Evolutionary conservation across 2,329 filamentous ascomycete species (phyloP).

Genomic region (Fusarium pininemorale): DNA sequence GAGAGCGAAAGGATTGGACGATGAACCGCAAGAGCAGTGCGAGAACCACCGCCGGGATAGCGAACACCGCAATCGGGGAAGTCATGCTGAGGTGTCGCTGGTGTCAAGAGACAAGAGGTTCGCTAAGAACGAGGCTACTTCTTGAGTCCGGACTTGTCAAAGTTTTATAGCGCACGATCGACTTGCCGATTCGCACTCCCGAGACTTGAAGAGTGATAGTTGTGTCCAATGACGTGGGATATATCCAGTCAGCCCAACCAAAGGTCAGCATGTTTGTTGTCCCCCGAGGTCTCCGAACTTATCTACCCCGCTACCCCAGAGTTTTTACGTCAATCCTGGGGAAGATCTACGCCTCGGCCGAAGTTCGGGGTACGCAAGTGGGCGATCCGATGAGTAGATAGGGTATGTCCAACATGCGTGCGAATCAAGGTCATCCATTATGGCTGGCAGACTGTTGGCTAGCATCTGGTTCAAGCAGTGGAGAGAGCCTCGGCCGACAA

Average conservation of each 20-base stretch:
- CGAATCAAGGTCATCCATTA: not conserved
- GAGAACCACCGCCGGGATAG: not conserved
- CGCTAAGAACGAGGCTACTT: not conserved
- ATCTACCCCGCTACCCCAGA: not conserved
- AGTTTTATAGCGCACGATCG: not conserved
- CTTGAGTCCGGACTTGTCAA: not conserved
- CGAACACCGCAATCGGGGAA: not conserved
- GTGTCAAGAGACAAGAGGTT: not conserved
- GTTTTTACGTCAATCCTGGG: not conserved
- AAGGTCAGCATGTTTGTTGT: not conserved
- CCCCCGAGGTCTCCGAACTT: not conserved
- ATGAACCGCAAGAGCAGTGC: not conserved
- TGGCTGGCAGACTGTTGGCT: no score
- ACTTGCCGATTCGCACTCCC: not conserved
- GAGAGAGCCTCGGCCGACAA: not conserved
- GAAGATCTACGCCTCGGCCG: not conserved
- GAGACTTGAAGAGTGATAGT: not conserved
- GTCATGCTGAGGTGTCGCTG: not conserved
- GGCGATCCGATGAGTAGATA: not conserved
- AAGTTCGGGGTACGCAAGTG: not conserved
- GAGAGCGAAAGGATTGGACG: not conserved
- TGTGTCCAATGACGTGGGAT: not conserved
- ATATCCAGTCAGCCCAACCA: not conserved
- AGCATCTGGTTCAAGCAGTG: not conserved
- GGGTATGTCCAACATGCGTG: not conserved